Evolutionary conservation across 345 rosid species (phyloP), one percentile per base, ranked within the genome.

Genomic region (Hibiscus tridactylites): DNA sequence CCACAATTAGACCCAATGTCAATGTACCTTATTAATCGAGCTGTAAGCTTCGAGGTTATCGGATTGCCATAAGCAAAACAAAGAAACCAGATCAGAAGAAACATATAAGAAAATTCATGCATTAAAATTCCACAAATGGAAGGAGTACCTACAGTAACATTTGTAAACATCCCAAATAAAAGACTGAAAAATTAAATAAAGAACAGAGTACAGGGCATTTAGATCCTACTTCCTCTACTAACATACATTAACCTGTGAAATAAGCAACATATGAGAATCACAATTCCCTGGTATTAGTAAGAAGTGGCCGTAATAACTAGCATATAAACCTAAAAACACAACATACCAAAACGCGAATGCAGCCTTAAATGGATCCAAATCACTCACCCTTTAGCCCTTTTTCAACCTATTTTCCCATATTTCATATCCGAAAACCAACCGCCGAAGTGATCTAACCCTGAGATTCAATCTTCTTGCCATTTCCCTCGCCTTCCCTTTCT

Each of bases 401-500:
- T 49, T 3, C 16, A 15, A 60, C 11, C 49, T 46, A 52, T 12
- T 61, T 59, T 68, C 65, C 70, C 72, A 74, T 10, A 68, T 52
- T 71, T 71, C 31, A 61, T 31, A 53, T 61, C 79, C 56, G 73
- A 74, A 64, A 67, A 63, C 54, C 35, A 65, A 64, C 31, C 35
- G 9, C 58, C 52, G 54, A 61, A 33, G 37, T 29, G 11, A 73
- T 76, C 84, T 80, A 91, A 68, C 85, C 80, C 65, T 83, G 85
- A 0, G 94, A 73, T 57, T 90, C 97, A 17, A 75, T 80, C 76
- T 84, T 86, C 81, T 85, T 91, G 3, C 71, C 85, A 35, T 47
- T 73, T 56, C 79, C 90, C 52, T 87, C 96, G 11, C 84, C 86
- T 44, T 91, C 97, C 87, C 93, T 86, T 71, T 78, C 83, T 77